Evolutionary conservation across 208 protist genomes (phyloP).

Genomic region (Trypanosomatidae sp.): DNA sequence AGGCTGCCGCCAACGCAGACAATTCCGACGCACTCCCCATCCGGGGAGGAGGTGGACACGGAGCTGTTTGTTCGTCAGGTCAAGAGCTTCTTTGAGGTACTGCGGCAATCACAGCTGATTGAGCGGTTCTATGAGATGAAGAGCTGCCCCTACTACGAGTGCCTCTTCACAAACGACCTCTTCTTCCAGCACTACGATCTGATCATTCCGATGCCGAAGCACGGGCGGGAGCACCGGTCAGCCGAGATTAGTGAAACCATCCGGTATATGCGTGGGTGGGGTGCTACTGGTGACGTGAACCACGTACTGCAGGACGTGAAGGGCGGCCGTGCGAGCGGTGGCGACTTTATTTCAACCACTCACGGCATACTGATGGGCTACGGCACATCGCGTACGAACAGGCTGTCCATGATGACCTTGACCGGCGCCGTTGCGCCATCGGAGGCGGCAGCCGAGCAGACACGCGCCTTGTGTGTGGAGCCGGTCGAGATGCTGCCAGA

Average conservation of each 20-base stretch:
- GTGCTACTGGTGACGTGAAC: conserved; percentile 67
- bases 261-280: conserved; percentile 84
- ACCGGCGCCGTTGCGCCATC: conserved; percentile 34
- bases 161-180: conserved; percentile 71
- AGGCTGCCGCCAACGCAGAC: conserved; percentile 64
- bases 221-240: conserved; percentile 73
- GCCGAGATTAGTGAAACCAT: conserved; percentile 86
- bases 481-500: conserved; percentile 74
- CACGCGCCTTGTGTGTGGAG: conserved; percentile 52
- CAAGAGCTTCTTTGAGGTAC: conserved; percentile 54
- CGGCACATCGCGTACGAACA: conserved; percentile 73
- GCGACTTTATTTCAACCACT: conserved; percentile 77
- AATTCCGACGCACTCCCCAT: conserved; percentile 71
- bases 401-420: conserved; percentile 57
- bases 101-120: conserved; percentile 69
- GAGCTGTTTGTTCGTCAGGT: conserved; percentile 77
- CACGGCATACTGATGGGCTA: conserved; percentile 83
- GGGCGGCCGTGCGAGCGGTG: conserved; percentile 55
- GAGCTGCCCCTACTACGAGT: conserved; percentile 82
- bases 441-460: conserved; percentile 37
- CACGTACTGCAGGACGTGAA: conserved; percentile 81
- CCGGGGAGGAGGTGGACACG: conserved; percentile 70
- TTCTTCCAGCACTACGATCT: conserved; percentile 82
- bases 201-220: conserved; percentile 87
- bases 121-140: conserved; percentile 84